These are phyloP conservation scores for Pelargonium fulgidum DNA, from an alignment of 441 rosid genomes.

Conservation along the genomic window DNA sequence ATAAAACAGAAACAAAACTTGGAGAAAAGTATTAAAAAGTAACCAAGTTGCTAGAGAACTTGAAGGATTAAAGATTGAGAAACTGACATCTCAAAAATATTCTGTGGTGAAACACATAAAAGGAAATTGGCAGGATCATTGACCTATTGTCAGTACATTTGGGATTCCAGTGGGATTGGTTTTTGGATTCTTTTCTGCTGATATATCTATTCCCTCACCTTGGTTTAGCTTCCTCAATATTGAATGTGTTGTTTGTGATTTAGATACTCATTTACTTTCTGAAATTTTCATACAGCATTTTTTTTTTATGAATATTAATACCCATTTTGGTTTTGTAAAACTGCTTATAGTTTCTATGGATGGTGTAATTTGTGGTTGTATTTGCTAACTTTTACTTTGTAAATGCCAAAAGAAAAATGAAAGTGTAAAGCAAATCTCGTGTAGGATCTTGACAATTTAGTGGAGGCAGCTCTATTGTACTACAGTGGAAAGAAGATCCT, in stretches of 20 bases:
- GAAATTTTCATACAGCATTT: background rate
- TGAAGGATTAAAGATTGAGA: background rate
- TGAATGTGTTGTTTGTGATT: too few species aligned
- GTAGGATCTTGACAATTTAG: conserved; percentile 83
- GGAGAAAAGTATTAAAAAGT: background rate
- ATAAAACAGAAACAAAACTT: background rate
- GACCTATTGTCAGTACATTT: conserved; percentile 3
- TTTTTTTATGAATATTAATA: background rate
- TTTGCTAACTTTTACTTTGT: conserved; percentile 6
- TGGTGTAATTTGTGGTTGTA: background rate
- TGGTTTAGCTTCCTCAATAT: background rate
- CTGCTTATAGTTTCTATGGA: background rate
- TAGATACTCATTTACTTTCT: too few species aligned
- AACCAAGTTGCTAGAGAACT: background rate
- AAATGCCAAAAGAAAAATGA: background rate
- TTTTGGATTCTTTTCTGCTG: background rate
- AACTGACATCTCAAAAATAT: background rate
- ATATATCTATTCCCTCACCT: background rate
- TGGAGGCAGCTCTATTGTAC: conserved; percentile 77
- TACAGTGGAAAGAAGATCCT: conserved; percentile 69
- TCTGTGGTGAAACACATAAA: background rate
- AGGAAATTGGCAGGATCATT: background rate
- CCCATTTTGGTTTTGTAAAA: background rate
- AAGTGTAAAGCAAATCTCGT: conserved; percentile 10
- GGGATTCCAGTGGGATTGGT: background rate